Percentiles rank a stretch among this genome's conserved stretches.
Evolutionary conservation across 805 yeast species (phyloP).

Genomic region (Candida succiphila): DNA sequence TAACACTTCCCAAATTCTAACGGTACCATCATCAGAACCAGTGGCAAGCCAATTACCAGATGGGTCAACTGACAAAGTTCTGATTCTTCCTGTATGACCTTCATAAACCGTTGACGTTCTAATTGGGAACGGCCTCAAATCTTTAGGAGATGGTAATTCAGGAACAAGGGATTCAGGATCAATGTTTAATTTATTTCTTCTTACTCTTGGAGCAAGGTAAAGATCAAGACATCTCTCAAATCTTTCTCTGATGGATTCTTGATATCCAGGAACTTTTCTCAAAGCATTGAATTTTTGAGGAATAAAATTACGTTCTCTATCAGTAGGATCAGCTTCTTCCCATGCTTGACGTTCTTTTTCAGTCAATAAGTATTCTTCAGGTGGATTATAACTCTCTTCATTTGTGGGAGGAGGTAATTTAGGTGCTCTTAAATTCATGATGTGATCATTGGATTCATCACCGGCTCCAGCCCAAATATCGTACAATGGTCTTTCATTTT

Average conservation of each 20-base stretch:
- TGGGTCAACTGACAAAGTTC: constrained; percentile 79
- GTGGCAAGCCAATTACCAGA: constrained; percentile 93
- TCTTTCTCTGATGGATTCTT: constrained; percentile 74
- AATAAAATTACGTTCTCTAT: constrained; percentile 67
- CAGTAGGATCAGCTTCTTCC: constrained; percentile 61
- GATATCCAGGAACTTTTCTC: constrained; percentile 91
- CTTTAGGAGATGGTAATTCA: constrained; percentile 93
- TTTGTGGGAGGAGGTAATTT: constrained; percentile 92
- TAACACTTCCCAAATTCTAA: constrained; percentile 91
- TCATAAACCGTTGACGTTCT: constrained; percentile 71
- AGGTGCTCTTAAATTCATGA: constrained; percentile 92
- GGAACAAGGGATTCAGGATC: constrained; percentile 96
- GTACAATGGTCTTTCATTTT: constrained; percentile 31
- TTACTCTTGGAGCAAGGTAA: constrained; percentile 92
- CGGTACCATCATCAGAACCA: constrained; percentile 94
- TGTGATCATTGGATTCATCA: constrained; percentile 52
- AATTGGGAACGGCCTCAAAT: constrained; percentile 93
- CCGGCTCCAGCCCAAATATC: constrained; percentile 84
- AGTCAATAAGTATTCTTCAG: constrained; percentile 80
- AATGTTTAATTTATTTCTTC: constrained; percentile 80
- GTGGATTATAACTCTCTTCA: constrained; percentile 96
- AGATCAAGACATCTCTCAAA: constrained; percentile 92
- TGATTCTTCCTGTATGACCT: constrained; percentile 79
- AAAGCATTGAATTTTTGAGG: constrained; percentile 78
- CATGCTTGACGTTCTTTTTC: constrained; percentile 70